These are phyloP conservation scores for Neurospora sp. DNA, from an alignment of 495 filamentous ascomycete genomes.

Conservation along the genomic window DNA sequence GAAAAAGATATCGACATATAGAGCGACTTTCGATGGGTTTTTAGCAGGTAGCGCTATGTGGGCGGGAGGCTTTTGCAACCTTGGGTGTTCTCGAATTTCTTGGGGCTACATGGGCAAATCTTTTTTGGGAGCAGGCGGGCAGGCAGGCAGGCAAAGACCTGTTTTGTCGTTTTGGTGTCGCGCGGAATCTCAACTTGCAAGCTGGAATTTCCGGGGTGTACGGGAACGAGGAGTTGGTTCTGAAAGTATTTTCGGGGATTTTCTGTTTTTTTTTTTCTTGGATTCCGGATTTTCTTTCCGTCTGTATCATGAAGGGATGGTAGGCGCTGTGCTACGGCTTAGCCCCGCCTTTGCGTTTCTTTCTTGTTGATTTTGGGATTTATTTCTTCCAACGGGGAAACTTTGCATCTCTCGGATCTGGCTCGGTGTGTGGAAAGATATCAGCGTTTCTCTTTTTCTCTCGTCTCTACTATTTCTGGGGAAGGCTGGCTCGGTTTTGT, in stretches of 20 bases:
- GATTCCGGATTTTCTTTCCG: slow-evolving; percentile 5
- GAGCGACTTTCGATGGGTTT: slow-evolving; percentile 15
- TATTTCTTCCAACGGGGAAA: slow-evolving; percentile 11
- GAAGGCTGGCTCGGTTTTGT: background rate
- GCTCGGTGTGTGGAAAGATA: slow-evolving; percentile 2
- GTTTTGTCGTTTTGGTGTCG: slow-evolving; percentile 17
- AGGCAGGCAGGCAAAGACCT: slow-evolving; percentile 19
- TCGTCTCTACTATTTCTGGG: background rate
- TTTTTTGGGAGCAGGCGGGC: slow-evolving; percentile 12
- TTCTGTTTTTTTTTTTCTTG: background rate
- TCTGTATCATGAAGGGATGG: slow-evolving; percentile 20
- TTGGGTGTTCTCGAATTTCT: slow-evolving; percentile 18
- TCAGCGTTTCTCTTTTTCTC: background rate
- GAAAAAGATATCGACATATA: slow-evolving; percentile 28
- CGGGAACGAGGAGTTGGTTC: slow-evolving; percentile 20
- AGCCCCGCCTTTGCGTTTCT: slow-evolving; percentile 9
- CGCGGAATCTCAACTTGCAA: slow-evolving; percentile 12
- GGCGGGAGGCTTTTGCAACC: slow-evolving; percentile 8
- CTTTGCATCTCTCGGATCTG: slow-evolving; percentile 22
- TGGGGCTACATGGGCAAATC: slow-evolving; percentile 17
- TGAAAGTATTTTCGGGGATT: slow-evolving; percentile 8
- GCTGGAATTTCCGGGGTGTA: slow-evolving; percentile 9
- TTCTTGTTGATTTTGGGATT: slow-evolving; percentile 9
- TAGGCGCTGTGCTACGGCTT: slow-evolving; percentile 7
- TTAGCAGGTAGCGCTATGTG: background rate